Evolutionary conservation across 1,284 basidiomycete species (phyloP).

Genomic region (Papiliotrema fonsecae): DNA sequence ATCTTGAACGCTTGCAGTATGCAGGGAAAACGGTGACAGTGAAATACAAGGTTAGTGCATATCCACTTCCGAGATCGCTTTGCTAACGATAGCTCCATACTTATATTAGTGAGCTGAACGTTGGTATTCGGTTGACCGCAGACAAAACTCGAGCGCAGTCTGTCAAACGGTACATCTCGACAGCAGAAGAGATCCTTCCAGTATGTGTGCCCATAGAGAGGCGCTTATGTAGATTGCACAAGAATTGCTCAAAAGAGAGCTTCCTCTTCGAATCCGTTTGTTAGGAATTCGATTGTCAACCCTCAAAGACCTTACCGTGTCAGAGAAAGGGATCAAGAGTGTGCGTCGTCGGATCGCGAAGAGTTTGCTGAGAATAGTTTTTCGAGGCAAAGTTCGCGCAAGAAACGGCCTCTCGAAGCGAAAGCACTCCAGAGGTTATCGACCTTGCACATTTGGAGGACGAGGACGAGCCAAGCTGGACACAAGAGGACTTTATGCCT

Average conservation of each 20-base stretch:
- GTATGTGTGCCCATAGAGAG: conserved; percentile 49
- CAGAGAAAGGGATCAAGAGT: conserved; percentile 36
- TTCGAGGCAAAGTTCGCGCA: conserved; percentile 19
- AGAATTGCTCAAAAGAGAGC: conserved; percentile 71
- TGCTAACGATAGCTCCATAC: conserved; percentile 39
- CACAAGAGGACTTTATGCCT: conserved; percentile 7
- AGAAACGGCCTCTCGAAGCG: neutral
- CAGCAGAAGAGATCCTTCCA: conserved; percentile 70
- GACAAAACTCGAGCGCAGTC: conserved; percentile 79
- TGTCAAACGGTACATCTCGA: conserved; percentile 65
- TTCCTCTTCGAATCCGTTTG: conserved; percentile 69
- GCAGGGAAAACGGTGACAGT: conserved; percentile 48
- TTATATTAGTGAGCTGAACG: conserved; percentile 33
- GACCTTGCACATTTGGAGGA: neutral
- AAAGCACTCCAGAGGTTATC: neutral
- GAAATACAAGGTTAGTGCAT: conserved; percentile 43
- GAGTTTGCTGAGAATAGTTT: conserved; percentile 20
- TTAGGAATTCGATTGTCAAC: conserved; percentile 79
- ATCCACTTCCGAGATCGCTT: neutral
- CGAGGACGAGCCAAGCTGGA: conserved; percentile 2
- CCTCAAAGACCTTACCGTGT: conserved; percentile 63
- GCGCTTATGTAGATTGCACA: conserved; percentile 60
- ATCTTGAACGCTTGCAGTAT: conserved; percentile 57
- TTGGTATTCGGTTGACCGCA: conserved; percentile 33
- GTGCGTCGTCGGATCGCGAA: conserved; percentile 15